These are phyloP conservation scores for Brassica juncea DNA, from an alignment of 345 rosid genomes.

Conservation along the genomic window DNA sequence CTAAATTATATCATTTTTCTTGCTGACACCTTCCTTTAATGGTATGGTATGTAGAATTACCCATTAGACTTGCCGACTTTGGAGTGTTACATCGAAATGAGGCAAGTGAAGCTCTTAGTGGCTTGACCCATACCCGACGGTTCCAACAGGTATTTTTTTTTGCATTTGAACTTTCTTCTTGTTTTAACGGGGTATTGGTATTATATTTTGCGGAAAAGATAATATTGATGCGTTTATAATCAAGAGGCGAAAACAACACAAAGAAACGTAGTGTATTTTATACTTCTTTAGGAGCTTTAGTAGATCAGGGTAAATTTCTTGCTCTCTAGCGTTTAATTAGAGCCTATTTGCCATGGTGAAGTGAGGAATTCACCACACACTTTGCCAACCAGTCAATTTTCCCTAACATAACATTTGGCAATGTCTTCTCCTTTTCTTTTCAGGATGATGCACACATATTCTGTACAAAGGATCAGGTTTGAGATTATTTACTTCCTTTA, in stretches of 20 bases:
- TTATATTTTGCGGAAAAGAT: too few species aligned
- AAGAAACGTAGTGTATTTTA: too few species aligned
- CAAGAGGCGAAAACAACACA: too few species aligned
- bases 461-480: conserved; percentile 87
- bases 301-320: too few species aligned
- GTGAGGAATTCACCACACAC: too few species aligned
- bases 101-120: conserved; percentile 98
- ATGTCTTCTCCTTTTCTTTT: not conserved
- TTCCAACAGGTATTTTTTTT: conserved; percentile 80
- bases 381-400: too few species aligned
- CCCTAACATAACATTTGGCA: too few species aligned
- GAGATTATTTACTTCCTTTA: conserved; percentile 16
- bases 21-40: conserved; percentile 4
- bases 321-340: too few species aligned
- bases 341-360: too few species aligned
- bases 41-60: conserved; percentile 65
- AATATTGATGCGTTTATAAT: too few species aligned
- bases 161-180: not conserved
- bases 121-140: conserved; percentile 92
- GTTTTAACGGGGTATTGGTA: too few species aligned
- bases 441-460: conserved; percentile 99
- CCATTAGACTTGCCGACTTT: conserved; percentile 91
- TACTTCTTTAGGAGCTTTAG: too few species aligned
- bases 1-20: not conserved
- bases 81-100: conserved; percentile 96